Percentiles rank a stretch among this genome's conserved stretches.
Evolutionary conservation across 345 rosid genomes (phyloP).

Genomic region (Syzygium jambos): DNA sequence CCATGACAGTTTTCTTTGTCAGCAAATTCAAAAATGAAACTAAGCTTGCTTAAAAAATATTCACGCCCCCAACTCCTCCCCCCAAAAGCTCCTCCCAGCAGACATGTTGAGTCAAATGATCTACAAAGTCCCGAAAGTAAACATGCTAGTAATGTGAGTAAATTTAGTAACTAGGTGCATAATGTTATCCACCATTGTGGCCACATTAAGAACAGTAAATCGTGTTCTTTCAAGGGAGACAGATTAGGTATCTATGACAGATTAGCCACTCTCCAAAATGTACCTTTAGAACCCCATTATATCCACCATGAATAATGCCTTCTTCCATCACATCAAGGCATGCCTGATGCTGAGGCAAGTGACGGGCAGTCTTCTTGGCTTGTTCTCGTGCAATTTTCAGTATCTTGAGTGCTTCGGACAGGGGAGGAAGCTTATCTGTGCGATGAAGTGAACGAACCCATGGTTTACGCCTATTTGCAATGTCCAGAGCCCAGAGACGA

Average conservation of each 20-base stretch:
- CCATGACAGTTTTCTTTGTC: conserved; percentile 10
- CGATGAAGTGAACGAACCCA: conserved; percentile 76
- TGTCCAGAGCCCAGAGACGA: conserved; percentile 78
- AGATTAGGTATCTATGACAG: neutral
- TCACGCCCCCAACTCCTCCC: neutral
- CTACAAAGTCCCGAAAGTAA: neutral
- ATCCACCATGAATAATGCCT: conserved; percentile 90
- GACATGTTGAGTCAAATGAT: neutral
- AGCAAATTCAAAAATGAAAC: neutral
- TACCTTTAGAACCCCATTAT: conserved; percentile 83
- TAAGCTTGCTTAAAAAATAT: neutral
- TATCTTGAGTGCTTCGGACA: conserved; percentile 67
- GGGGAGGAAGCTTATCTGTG: conserved; percentile 82
- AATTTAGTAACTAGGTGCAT: neutral
- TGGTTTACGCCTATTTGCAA: conserved; percentile 60
- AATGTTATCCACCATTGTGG: neutral
- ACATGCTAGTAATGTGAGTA: neutral
- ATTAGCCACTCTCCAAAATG: neutral
- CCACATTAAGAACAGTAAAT: neutral
- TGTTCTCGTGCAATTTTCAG: conserved; percentile 50
- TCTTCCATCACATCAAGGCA: conserved; percentile 90
- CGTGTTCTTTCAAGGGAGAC: neutral
- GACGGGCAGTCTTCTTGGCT: conserved; percentile 71
- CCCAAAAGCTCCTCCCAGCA: neutral
- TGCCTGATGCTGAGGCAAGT: conserved; percentile 87